Evolutionary conservation across 208 protist genomes (phyloP).

Genomic region (Trypanosoma theileri): DNA sequence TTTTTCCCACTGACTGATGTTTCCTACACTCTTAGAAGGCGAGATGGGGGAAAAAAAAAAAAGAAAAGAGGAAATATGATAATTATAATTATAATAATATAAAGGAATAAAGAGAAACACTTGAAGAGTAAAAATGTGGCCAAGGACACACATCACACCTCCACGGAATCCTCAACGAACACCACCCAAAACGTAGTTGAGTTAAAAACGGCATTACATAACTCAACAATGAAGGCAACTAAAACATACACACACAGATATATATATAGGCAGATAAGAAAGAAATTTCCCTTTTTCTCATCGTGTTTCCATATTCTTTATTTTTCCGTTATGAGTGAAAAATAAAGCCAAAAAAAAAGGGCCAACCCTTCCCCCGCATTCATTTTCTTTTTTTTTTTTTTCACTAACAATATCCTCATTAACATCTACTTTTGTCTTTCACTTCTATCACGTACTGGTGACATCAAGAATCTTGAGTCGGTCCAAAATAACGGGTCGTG

Average conservation of each 20-base stretch:
- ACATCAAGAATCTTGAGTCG: constrained; percentile 93
- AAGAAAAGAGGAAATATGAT: constrained; percentile 4
- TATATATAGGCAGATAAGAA: too few relatives aligned
- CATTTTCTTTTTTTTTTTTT: neutral
- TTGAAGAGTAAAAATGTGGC: neutral
- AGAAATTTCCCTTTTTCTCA: too few relatives aligned
- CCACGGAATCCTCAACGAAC: neutral
- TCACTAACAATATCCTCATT: neutral
- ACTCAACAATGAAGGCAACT: neutral
- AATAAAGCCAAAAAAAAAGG: neutral
- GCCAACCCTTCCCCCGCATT: too few relatives aligned
- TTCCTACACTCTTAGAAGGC: constrained; percentile 1
- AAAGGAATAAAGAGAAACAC: neutral
- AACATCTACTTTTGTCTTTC: neutral
- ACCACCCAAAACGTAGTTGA: neutral
- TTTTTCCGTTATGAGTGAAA: too few relatives aligned
- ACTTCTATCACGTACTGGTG: constrained; percentile 47
- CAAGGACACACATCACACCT: too few relatives aligned
- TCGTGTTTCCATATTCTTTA: too few relatives aligned
- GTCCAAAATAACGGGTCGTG: constrained; percentile 90
- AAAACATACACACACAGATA: constrained; percentile 1
- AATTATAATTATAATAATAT: neutral
- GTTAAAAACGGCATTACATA: neutral
- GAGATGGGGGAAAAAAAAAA: neutral
- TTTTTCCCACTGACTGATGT: neutral